Conservation (phyloP, 139 green algal species). For the Chlorella sp. region DNA sequence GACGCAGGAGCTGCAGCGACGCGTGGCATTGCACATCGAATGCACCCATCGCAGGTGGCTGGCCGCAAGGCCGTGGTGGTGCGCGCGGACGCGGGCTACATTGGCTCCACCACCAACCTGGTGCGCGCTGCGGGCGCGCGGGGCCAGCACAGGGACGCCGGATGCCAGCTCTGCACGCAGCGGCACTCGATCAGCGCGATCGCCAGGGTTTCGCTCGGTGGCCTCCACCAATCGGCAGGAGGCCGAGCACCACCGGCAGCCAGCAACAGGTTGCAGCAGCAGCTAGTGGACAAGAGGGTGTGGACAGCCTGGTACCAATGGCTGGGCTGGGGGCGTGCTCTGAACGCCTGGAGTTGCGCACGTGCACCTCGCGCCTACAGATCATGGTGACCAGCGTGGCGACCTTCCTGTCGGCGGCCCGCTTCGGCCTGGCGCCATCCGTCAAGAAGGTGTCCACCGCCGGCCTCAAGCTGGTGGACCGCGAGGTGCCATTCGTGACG, state of each 20-base stretch:
- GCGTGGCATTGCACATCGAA: not conserved
- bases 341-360: too few relatives aligned
- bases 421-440: conserved; percentile 88
- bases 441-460: conserved; percentile 66
- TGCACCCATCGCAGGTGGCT: not conserved
- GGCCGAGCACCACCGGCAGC: too few relatives aligned
- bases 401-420: conserved; percentile 70
- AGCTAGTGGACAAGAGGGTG: too few relatives aligned
- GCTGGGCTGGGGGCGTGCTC: too few relatives aligned
- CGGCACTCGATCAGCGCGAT: too few relatives aligned
- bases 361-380: conserved; percentile 32
- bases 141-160: not conserved
- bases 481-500: conserved; percentile 17
- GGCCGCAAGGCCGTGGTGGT: conserved; percentile 36
- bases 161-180: too few relatives aligned
- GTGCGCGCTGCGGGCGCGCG: too few relatives aligned
- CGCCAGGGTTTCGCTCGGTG: too few relatives aligned
- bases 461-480: conserved; percentile 74
- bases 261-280: too few relatives aligned
- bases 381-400: conserved; percentile 87
- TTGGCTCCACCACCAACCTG: conserved; percentile 71
- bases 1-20: too few relatives aligned
- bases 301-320: too few relatives aligned
- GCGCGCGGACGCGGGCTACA: conserved; percentile 59
- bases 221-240: too few relatives aligned